Percentiles rank a stretch among this genome's conserved stretches.
Evolutionary conservation across 192 early-diverging fungal species (phyloP).

Genomic region (Backusella mclennaniae): DNA sequence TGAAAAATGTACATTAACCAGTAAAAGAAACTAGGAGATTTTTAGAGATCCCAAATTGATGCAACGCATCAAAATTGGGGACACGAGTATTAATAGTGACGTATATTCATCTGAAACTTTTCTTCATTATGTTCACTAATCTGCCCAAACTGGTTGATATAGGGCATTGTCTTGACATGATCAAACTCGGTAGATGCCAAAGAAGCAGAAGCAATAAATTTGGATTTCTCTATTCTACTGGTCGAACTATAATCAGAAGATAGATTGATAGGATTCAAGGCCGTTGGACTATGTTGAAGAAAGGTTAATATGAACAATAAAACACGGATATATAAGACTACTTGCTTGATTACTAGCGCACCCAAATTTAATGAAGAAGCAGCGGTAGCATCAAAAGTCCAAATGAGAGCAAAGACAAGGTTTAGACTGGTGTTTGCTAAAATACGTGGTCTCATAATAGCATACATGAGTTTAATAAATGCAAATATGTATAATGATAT

Average conservation of each 20-base stretch:
- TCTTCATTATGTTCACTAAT: not conserved
- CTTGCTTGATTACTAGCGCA: not conserved
- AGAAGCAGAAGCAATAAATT: not conserved
- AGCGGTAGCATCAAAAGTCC: constrained; percentile 4
- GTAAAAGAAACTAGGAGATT: not conserved
- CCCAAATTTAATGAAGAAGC: not conserved
- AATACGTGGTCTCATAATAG: not conserved
- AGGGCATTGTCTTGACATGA: not conserved
- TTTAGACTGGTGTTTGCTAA: not conserved
- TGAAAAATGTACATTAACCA: too few relatives aligned
- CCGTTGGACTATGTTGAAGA: not conserved
- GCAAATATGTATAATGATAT: constrained; percentile 9
- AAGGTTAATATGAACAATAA: too few relatives aligned
- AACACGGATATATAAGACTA: too few relatives aligned
- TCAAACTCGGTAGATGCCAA: not conserved
- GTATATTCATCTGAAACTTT: not conserved
- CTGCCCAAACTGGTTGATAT: not conserved
- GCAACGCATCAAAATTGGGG: not conserved
- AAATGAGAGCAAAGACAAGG: not conserved
- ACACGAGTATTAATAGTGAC: not conserved
- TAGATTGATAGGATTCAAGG: not conserved
- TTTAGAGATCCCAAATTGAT: not conserved
- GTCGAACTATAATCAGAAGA: not conserved
- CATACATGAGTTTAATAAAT: constrained; percentile 1
- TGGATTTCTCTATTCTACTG: not conserved